phyloP scores from a whole-genome alignment of 1,139 yeast genomes.

The Kurtzmaniella natalensis region DNA sequence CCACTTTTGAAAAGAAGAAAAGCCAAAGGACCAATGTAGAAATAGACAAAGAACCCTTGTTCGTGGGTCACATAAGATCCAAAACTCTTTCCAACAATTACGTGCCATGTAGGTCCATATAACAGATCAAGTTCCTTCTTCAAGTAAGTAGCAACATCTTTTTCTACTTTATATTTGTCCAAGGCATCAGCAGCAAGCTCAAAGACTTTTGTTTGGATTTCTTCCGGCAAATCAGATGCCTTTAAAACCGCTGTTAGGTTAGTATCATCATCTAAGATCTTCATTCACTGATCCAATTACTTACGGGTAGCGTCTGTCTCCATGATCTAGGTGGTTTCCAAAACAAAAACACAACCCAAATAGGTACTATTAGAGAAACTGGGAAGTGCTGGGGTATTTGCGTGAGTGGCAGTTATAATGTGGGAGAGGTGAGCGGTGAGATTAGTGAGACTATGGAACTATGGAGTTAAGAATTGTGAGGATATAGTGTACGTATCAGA shows the following conservation, averaged over 20 bases:
- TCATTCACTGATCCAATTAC: not conserved
- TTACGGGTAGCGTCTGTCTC: not conserved
- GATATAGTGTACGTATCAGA: too few species aligned
- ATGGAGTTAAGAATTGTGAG: too few species aligned
- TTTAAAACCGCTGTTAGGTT: conserved; percentile 36
- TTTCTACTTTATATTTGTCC: conserved; percentile 43
- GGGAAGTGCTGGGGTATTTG: too few species aligned
- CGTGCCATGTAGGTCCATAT: conserved; percentile 92
- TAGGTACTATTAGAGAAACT: too few species aligned
- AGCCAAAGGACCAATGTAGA: conserved; percentile 78
- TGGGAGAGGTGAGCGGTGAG: too few species aligned
- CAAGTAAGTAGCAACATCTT: conserved; percentile 76
- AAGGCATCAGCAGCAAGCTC: conserved; percentile 54
- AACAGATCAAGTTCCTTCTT: conserved; percentile 63
- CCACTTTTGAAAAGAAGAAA: conserved; percentile 78
- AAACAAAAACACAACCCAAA: too few species aligned
- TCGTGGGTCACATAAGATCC: conserved; percentile 94
- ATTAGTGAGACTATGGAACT: too few species aligned
- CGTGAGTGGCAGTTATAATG: too few species aligned
- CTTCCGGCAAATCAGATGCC: conserved; percentile 51
- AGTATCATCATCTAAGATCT: not conserved
- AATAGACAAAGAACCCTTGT: conserved; percentile 78
- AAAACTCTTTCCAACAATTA: conserved; percentile 87
- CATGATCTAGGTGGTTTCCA: not conserved
- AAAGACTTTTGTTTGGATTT: conserved; percentile 54